phyloP scores from a whole-genome alignment of 192 early-diverging fungal species.

The Gigaspora rosea region DNA sequence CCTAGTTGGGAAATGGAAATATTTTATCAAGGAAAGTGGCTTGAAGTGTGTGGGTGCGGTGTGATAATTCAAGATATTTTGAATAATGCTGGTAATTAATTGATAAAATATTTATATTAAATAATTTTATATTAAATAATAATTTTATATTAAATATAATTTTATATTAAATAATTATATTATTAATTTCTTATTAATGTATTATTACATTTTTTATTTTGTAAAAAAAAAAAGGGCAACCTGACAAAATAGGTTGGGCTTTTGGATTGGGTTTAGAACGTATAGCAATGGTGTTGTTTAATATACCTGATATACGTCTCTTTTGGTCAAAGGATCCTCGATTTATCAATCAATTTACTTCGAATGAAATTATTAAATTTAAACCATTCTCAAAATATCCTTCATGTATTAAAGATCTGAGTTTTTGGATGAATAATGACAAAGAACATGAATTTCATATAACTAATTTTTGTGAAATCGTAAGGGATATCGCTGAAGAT shows the following conservation, averaged over 20 bases:
- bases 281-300: conserved; percentile 94
- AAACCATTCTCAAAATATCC: conserved; percentile 88
- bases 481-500: conserved; percentile 91
- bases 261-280: conserved; percentile 97
- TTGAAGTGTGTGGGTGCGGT: conserved; percentile 93
- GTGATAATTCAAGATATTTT: conserved; percentile 87
- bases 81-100: conserved; percentile 57
- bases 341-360: conserved; percentile 82
- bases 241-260: conserved; percentile 91
- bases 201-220: conserved; percentile 3
- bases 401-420: conserved; percentile 91
- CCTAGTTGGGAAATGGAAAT: conserved; percentile 99
- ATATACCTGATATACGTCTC: conserved; percentile 92
- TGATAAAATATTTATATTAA: too few relatives aligned
- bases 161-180: not conserved
- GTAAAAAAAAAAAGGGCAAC: conserved; percentile 43
- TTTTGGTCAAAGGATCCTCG: conserved; percentile 93
- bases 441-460: conserved; percentile 68
- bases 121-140: too few relatives aligned
- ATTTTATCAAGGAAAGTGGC: conserved; percentile 89
- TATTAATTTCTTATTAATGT: not conserved
- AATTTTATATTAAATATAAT: too few relatives aligned
- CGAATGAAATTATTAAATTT: conserved; percentile 72
- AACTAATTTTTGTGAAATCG: conserved; percentile 92
- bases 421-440: conserved; percentile 76